A percentile compares a stretch with the other conserved stretches of the same genome.
These are phyloP conservation scores for Amylocystis lapponica DNA, from an alignment of 768 basidiomycete genomes.

Conservation along the genomic window DNA sequence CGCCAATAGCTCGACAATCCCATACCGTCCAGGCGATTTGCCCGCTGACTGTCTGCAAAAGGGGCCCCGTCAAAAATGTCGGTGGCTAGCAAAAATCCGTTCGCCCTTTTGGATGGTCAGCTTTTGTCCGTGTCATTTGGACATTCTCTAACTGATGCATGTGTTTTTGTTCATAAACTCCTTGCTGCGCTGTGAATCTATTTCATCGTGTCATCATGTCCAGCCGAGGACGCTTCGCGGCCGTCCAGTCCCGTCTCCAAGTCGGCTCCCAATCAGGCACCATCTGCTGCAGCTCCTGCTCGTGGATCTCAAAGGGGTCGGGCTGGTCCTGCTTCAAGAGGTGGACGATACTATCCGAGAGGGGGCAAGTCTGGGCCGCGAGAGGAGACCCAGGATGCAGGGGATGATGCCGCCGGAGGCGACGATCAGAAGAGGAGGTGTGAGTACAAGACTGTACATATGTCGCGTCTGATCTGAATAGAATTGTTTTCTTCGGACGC, in stretches of 20 bases:
- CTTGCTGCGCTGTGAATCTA: background rate
- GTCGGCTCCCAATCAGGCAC: constrained; percentile 21
- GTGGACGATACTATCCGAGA: constrained; percentile 64
- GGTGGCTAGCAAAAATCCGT: constrained; percentile 86
- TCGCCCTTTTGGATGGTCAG: constrained; percentile 76
- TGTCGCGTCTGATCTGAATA: background rate
- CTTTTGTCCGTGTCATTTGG: constrained; percentile 2
- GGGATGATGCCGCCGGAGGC: constrained; percentile 31
- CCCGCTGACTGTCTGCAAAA: constrained; percentile 30
- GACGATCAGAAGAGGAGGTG: constrained; percentile 27
- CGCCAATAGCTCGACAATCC: constrained; percentile 14
- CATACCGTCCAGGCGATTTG: constrained; percentile 15
- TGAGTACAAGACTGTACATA: no score
- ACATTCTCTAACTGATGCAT: background rate
- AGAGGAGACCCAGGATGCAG: constrained; percentile 27
- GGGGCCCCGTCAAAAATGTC: constrained; percentile 77
- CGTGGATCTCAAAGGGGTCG: constrained; percentile 40
- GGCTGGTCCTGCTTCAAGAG: constrained; percentile 57
- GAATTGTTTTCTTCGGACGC: background rate
- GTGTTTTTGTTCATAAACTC: background rate
- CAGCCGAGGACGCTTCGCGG: constrained; percentile 40
- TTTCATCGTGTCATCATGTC: background rate
- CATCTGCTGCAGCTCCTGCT: constrained; percentile 28
- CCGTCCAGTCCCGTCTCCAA: constrained; percentile 33
- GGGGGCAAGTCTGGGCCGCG: constrained; percentile 46